Evolutionary conservation across 345 rosid species (phyloP).

Genomic region (Eucalyptus albens): DNA sequence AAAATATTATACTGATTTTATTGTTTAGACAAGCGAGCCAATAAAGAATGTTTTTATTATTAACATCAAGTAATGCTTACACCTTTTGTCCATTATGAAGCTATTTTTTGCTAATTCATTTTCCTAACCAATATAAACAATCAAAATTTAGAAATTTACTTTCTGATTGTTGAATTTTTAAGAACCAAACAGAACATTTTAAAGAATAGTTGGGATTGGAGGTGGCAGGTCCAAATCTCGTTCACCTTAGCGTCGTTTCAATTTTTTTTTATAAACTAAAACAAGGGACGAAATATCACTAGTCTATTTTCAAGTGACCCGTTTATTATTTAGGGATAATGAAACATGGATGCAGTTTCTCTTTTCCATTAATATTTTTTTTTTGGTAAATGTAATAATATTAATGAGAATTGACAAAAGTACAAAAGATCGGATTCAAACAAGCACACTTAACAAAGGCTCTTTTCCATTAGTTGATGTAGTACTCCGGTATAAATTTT

Average conservation of each 20-base stretch:
- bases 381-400: no score
- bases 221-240: not conserved
- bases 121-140: not conserved
- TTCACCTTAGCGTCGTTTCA: not conserved
- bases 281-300: not conserved
- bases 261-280: not conserved
- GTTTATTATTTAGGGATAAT: not conserved
- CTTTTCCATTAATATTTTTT: not conserved
- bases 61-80: not conserved
- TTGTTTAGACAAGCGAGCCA: not conserved
- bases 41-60: no score
- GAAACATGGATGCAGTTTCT: not conserved
- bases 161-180: not conserved
- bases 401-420: no score
- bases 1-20: no score
- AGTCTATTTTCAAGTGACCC: not conserved
- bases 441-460: no score
- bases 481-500: not conserved
- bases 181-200: not conserved
- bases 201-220: not conserved
- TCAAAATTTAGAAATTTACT: not conserved
- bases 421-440: no score
- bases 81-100: not conserved
- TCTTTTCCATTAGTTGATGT: not conserved
- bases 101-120: not conserved